These are phyloP conservation scores for Triangularia verruculosa DNA, from an alignment of 2,329 filamentous ascomycete genomes.

Conservation along the genomic window DNA sequence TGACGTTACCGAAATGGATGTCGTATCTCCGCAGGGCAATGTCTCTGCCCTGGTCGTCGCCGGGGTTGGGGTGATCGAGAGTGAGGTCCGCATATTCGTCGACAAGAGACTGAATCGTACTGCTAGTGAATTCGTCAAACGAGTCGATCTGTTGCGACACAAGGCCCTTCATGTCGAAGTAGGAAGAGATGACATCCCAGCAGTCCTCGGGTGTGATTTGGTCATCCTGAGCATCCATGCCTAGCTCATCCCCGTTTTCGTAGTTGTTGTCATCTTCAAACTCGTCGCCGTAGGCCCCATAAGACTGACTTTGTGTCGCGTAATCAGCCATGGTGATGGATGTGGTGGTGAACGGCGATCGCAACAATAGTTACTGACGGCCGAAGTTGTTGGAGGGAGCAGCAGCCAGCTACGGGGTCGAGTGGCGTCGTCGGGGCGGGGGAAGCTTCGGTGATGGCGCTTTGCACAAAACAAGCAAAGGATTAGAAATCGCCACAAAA, in stretches of 20 bases:
- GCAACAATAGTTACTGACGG: background rate
- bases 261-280: conserved; percentile 53
- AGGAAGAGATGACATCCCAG: conserved; percentile 95
- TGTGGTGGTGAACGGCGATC: background rate
- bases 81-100: conserved; percentile 87
- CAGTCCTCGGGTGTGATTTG: conserved; percentile 94
- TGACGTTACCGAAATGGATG: conserved; percentile 87
- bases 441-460: background rate
- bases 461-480: background rate
- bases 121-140: conserved; percentile 93
- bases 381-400: background rate
- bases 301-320: conserved; percentile 20
- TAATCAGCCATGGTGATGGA: conserved; percentile 25
- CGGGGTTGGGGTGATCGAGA: conserved; percentile 88
- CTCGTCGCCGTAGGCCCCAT: conserved; percentile 24
- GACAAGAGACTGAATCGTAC: conserved; percentile 91
- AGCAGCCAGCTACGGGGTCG: background rate
- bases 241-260: conserved; percentile 56
- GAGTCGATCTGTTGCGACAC: conserved; percentile 98
- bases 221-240: conserved; percentile 63
- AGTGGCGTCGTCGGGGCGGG: background rate
- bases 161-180: conserved; percentile 93
- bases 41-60: conserved; percentile 69
- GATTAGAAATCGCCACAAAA: conserved; percentile 28
- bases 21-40: conserved; percentile 90